phyloP scores from a whole-genome alignment of 139 green algal species.

The Tetradesmus obliquus region DNA sequence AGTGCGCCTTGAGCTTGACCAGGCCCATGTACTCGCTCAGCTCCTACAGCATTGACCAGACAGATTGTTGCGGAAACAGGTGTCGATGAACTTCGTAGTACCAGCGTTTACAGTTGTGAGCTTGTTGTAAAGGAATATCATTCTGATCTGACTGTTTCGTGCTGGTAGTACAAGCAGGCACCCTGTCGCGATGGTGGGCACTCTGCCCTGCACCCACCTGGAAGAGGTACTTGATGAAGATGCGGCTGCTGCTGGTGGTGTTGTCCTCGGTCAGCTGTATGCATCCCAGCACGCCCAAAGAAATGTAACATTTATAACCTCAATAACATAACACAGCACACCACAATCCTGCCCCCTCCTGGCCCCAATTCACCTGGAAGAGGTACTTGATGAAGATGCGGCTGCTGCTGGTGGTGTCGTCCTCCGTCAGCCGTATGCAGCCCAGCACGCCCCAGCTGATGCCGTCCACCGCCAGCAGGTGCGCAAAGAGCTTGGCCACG shows the following conservation, averaged over 20 bases:
- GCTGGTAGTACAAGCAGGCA: not conserved
- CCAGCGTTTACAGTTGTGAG: not conserved
- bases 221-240: constrained; percentile 99
- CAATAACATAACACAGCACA: not conserved
- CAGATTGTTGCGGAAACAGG: too few relatives aligned
- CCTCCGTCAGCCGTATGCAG: constrained; percentile 94
- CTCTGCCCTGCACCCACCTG: constrained; percentile 60
- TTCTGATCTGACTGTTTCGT: not conserved
- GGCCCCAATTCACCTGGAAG: constrained; percentile 79
- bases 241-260: constrained; percentile 95
- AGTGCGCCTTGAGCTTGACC: constrained; percentile 75
- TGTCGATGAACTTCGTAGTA: too few relatives aligned
- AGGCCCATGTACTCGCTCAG: constrained; percentile 88
- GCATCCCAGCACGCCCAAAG: constrained; percentile 86
- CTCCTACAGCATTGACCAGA: too few relatives aligned
- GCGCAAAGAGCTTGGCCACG: constrained; percentile 95
- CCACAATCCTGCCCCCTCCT: not conserved
- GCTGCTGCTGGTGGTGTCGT: constrained; percentile 96
- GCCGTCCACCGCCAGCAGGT: constrained; percentile 92
- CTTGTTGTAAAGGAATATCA: not conserved
- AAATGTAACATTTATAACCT: constrained; percentile 52
- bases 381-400: constrained; percentile 99
- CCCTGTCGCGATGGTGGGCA: too few relatives aligned
- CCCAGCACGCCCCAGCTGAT: constrained; percentile 91
- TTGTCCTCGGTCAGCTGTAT: constrained; percentile 97